phyloP scores from a whole-genome alignment of 495 filamentous ascomycete species.

The Schizothecium vesticola region DNA sequence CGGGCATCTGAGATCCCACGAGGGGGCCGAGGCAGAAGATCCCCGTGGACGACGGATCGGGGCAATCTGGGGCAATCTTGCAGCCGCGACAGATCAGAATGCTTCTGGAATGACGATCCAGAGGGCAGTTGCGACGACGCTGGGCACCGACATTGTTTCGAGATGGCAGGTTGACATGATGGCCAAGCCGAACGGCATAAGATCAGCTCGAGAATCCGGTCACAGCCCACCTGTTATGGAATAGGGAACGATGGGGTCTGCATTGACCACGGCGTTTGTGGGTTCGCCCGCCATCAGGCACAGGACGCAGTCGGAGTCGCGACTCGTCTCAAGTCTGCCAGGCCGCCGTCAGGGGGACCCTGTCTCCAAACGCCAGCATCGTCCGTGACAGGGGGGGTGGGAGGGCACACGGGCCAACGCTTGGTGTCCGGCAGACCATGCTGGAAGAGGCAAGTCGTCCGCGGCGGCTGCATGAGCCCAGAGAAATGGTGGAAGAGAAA shows the following conservation, averaged over 20 bases:
- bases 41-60: slow-evolving; percentile 12
- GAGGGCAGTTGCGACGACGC: slow-evolving; percentile 17
- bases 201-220: slow-evolving; percentile 45
- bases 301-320: slow-evolving; percentile 31
- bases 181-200: slow-evolving; percentile 42
- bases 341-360: slow-evolving; percentile 25
- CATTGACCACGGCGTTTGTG: slow-evolving; percentile 33
- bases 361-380: slow-evolving; percentile 28
- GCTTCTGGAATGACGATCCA: slow-evolving; percentile 26
- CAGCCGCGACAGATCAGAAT: slow-evolving; percentile 19
- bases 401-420: slow-evolving; percentile 20
- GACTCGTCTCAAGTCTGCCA: slow-evolving; percentile 45
- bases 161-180: slow-evolving; percentile 21
- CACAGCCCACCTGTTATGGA: slow-evolving; percentile 36
- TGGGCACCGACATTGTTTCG: slow-evolving; percentile 20
- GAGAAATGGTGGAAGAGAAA: slow-evolving; percentile 19
- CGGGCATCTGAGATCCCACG: slow-evolving; percentile 3
- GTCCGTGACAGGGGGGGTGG: slow-evolving; percentile 23
- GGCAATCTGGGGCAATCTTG: slow-evolving; percentile 18
- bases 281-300: slow-evolving; percentile 31
- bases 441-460: slow-evolving; percentile 25
- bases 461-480: slow-evolving; percentile 22
- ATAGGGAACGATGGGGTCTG: slow-evolving; percentile 18
- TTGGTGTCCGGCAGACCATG: slow-evolving; percentile 26
- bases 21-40: slow-evolving; percentile 15